Evolutionary conservation across 305 asterid species (phyloP).

Genomic region (Fraxinus greggii): DNA sequence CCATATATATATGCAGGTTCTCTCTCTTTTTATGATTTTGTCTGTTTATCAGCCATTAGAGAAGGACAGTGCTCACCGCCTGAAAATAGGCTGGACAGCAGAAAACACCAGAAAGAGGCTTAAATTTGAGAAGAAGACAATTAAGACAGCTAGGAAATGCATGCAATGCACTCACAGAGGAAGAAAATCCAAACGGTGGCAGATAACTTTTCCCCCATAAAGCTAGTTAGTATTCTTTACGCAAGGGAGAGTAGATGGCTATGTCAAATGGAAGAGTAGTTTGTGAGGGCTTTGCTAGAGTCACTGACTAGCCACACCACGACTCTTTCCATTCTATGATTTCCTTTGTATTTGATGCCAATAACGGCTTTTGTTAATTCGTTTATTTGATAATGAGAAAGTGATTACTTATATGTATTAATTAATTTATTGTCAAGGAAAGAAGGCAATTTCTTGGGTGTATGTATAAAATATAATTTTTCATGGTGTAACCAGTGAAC

Average conservation of each 20-base stretch:
- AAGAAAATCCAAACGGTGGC: background rate
- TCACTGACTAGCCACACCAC: background rate
- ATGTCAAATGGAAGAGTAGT: background rate
- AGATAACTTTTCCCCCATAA: background rate
- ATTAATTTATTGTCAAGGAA: background rate
- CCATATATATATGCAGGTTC: background rate
- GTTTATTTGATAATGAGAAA: background rate
- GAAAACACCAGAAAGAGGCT: background rate
- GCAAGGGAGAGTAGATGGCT: background rate
- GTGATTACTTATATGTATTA: background rate
- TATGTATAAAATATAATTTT: background rate
- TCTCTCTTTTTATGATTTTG: background rate
- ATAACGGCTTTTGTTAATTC: background rate
- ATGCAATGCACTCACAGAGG: background rate
- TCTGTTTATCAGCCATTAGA: background rate
- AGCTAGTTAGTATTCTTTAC: background rate
- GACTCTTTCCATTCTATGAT: background rate
- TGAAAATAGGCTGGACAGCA: background rate
- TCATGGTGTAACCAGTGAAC: background rate
- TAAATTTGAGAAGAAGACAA: background rate
- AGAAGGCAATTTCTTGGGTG: background rate
- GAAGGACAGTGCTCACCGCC: slow-evolving; percentile 3
- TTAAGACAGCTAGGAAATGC: slow-evolving; percentile 5
- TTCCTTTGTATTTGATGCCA: background rate
- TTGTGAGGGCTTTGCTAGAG: background rate